Percentiles rank a stretch among this genome's conserved stretches.
Conservation (phyloP, 2,329 filamentous ascomycete genomes). For the Fusarium drepaniforme region DNA sequence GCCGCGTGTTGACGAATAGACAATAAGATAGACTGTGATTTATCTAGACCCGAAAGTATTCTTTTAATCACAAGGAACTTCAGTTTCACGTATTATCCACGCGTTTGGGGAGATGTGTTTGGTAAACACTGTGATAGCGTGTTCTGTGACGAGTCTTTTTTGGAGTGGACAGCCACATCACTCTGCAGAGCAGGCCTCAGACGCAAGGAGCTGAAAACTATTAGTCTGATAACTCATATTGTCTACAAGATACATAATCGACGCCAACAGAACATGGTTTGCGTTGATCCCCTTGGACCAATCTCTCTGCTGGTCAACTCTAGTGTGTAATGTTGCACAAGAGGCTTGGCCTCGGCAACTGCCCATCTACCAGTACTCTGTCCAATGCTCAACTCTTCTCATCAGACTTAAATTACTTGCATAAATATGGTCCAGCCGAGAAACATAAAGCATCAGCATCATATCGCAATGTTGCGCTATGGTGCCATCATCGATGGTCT, state of each 20-base stretch:
- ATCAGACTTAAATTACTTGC: neutral
- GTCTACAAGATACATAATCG: neutral
- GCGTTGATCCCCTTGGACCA: neutral
- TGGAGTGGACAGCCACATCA: neutral
- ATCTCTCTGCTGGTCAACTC: neutral
- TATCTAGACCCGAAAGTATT: neutral
- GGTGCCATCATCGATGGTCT: conserved; percentile 13
- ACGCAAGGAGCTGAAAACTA: neutral
- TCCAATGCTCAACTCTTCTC: neutral
- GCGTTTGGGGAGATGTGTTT: neutral
- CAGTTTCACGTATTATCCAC: neutral
- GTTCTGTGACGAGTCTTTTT: neutral
- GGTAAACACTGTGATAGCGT: neutral
- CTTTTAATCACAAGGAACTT: neutral
- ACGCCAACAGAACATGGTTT: neutral
- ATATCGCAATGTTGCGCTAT: conserved; percentile 15
- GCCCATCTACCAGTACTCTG: neutral
- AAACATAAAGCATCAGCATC: neutral
- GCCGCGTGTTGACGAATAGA: neutral
- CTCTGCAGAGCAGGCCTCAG: neutral
- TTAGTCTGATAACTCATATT: neutral
- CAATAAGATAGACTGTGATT: neutral
- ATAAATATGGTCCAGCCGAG: neutral
- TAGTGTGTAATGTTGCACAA: neutral
- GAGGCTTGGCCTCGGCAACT: neutral